These are phyloP conservation scores for Monocercomonoides exilis DNA, from an alignment of 78 protist species.

Conservation along the genomic window DNA sequence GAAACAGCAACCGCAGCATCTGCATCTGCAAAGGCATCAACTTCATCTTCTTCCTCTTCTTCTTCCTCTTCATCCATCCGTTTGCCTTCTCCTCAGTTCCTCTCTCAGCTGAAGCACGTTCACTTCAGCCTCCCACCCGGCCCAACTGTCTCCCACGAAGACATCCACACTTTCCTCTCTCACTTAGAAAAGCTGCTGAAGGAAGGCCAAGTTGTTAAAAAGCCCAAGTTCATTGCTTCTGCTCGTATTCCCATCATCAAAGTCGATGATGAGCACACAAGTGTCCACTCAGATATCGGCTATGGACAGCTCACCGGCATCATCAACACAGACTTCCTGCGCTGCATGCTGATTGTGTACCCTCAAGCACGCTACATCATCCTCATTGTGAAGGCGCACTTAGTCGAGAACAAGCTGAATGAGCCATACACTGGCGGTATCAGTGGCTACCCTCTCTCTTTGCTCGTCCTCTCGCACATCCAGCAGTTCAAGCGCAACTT, in stretches of 20 bases:
- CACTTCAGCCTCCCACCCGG: too few relatives aligned
- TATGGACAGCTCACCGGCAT: constrained; percentile 30
- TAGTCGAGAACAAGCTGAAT: constrained; percentile 47
- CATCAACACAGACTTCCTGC: background rate
- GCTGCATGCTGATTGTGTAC: background rate
- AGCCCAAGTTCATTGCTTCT: constrained; percentile 38
- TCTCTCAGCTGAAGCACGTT: too few relatives aligned
- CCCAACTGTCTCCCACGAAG: too few relatives aligned
- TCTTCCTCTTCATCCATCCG: too few relatives aligned
- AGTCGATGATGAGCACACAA: constrained; percentile 16
- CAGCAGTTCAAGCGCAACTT: constrained; percentile 25
- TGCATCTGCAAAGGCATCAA: too few relatives aligned
- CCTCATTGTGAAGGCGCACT: constrained; percentile 49
- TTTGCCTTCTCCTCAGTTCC: too few relatives aligned
- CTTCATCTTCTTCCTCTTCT: too few relatives aligned
- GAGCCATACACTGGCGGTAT: constrained; percentile 68
- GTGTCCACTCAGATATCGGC: constrained; percentile 44
- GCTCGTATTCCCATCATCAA: constrained; percentile 59
- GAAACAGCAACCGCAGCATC: too few relatives aligned
- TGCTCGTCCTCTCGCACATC: constrained; percentile 45
- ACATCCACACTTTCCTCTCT: too few relatives aligned
- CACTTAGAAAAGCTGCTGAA: too few relatives aligned
- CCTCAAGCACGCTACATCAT: background rate
- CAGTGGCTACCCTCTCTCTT: constrained; percentile 38
- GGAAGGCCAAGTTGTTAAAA: background rate